Base-by-base conservation (phyloP, 192 early-diverging fungal genomes). In the Umbelopsis sp. region DNA sequence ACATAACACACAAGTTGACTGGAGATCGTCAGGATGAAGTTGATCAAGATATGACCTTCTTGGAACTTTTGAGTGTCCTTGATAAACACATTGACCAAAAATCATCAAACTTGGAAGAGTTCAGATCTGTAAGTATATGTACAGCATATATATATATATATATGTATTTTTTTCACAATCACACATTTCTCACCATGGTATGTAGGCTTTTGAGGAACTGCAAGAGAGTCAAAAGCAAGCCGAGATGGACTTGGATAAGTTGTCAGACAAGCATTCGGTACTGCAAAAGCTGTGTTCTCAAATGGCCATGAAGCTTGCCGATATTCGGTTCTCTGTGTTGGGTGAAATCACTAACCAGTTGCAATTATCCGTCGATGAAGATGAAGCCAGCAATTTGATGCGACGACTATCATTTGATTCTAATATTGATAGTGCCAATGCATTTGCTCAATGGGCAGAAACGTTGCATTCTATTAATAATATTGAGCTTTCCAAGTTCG, bases 221-320 rank as follows among this genome's bases (percentile, higher is more conserved):
- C 43, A 72, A 65, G 24, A 21, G 3, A 41, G 25, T 65, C 59
- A 65, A 7, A 25, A 59, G 29, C 43, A 71, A n/a, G 11, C 43
- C 17, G 70, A 71, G n/a, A 29, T 31, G 47, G 29, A 66, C 12
- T 51, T 72, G 4, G 66, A 75, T 36, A 36, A 56, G 9, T 32
- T 80, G 17, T 41, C 56, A 3, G 73, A 70, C 12, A 53, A 65
- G 20, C 70, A 65, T 5, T 31, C 29, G 21, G 75, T 68, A 29
- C 65, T 67, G 66, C 43, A 38, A 9, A 65, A 38, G 3, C 71
- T 77, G 9, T 32, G 68, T 2, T 51, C 45, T n/a, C 68, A 51
- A 44, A 72, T 77, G 71, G 76, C 76, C 2, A 53, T 53, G 31
- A 71, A 72, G 21, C 50, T 77, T 11, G 76, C 70, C n/a, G 76